phyloP scores from a whole-genome alignment of 768 basidiomycete genomes.

The Leucogyrophana mollusca region DNA sequence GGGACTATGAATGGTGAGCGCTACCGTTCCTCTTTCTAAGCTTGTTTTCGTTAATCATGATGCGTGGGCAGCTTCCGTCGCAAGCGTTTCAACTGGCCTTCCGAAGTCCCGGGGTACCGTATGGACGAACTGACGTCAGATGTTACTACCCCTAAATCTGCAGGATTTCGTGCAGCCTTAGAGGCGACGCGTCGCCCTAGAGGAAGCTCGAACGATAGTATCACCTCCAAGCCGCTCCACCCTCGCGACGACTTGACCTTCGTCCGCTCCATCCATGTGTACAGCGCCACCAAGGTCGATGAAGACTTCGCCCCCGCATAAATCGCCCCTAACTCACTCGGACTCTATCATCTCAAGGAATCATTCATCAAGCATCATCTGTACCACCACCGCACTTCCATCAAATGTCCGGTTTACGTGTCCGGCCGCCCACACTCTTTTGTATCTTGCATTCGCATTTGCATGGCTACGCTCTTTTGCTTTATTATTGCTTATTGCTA shows the following conservation, averaged over 20 bases:
- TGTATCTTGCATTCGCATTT: too few species aligned
- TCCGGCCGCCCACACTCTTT: conserved; percentile 19
- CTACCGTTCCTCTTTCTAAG: background rate
- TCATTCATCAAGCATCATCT: conserved; percentile 1
- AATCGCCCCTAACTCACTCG: background rate
- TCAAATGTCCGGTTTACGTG: conserved; percentile 7
- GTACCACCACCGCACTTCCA: conserved; percentile 1
- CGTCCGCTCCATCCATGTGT: conserved; percentile 52
- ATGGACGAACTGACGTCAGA: conserved; percentile 18
- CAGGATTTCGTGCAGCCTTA: conserved; percentile 12
- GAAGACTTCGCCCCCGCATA: conserved; percentile 20
- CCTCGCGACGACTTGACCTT: conserved; percentile 43
- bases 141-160: conserved; percentile 23
- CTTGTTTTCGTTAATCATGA: conserved; percentile 10
- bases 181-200: conserved; percentile 15
- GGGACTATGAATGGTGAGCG: conserved; percentile 37
- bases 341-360: background rate
- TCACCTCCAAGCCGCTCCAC: conserved; percentile 21
- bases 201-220: conserved; percentile 8
- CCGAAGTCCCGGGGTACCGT: conserved; percentile 37
- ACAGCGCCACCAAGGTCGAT: conserved; percentile 44
- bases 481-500: conserved; percentile 2
- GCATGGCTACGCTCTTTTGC: background rate
- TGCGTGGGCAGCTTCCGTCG: conserved; percentile 56
- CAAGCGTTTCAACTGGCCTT: conserved; percentile 67